Conservation (phyloP, 257 asterid species). For the Solanum pimpinellifolium region DNA sequence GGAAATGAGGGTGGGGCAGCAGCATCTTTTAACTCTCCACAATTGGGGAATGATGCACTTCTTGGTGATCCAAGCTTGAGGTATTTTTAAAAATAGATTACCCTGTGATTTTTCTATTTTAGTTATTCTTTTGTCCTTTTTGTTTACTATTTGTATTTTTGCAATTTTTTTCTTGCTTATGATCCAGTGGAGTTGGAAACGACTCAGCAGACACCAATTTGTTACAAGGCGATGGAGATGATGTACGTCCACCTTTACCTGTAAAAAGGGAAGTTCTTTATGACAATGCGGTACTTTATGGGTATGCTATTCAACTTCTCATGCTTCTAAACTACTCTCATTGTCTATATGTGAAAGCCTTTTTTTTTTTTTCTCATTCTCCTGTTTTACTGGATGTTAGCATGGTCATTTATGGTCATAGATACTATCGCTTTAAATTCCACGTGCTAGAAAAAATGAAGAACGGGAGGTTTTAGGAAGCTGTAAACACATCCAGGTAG, state of each 20-base stretch:
- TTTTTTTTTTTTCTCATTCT: neutral
- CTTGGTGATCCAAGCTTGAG: slow-evolving; percentile 38
- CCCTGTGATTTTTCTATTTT: neutral
- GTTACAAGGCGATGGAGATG: slow-evolving; percentile 41
- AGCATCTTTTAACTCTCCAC: slow-evolving; percentile 25
- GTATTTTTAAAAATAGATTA: slow-evolving; percentile 16
- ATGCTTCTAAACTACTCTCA: neutral
- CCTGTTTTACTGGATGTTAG: neutral
- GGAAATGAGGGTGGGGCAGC: slow-evolving; percentile 64
- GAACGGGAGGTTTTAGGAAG: neutral
- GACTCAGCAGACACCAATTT: slow-evolving; percentile 30
- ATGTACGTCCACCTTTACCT: slow-evolving; percentile 87
- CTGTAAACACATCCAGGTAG: neutral
- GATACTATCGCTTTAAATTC: neutral
- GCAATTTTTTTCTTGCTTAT: neutral
- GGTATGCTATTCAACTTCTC: slow-evolving; percentile 40
- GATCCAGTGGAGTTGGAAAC: slow-evolving; percentile 30
- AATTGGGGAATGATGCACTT: slow-evolving; percentile 30
- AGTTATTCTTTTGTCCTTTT: neutral
- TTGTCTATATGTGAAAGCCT: neutral
- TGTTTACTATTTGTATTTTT: neutral
- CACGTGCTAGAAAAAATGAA: neutral
- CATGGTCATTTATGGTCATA: neutral
- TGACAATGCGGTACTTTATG: slow-evolving; percentile 42
- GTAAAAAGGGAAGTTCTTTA: slow-evolving; percentile 90